Conservation (phyloP, 495 filamentous ascomycete genomes). For the Cryomyces antarcticus region DNA sequence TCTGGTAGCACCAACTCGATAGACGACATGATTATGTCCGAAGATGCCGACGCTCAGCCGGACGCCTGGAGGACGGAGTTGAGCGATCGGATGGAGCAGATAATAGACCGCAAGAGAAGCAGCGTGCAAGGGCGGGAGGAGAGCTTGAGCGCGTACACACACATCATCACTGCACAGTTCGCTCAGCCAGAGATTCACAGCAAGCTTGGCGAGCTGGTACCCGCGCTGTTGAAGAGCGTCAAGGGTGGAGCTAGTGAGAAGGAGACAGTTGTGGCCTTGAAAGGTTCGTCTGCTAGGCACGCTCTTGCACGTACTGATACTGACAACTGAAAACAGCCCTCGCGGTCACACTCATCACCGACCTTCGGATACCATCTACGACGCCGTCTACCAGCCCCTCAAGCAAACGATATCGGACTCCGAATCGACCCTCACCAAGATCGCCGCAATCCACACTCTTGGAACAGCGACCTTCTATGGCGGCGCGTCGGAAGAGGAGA, state of each 20-base stretch:
- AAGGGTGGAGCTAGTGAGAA: slow-evolving; percentile 49
- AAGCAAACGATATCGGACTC: slow-evolving; percentile 55
- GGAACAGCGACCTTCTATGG: slow-evolving; percentile 55
- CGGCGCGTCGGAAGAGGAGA: slow-evolving; percentile 49
- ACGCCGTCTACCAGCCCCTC: slow-evolving; percentile 37
- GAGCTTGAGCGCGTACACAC: slow-evolving; percentile 45
- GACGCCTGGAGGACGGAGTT: slow-evolving; percentile 47
- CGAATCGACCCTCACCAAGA: slow-evolving; percentile 41
- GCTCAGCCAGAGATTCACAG: slow-evolving; percentile 42
- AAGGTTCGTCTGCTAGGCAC: slow-evolving; percentile 14
- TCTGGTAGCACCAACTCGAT: slow-evolving; percentile 20
- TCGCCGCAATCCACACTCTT: slow-evolving; percentile 56
- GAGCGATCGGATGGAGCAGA: slow-evolving; percentile 51
- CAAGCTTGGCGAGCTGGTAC: slow-evolving; percentile 43
- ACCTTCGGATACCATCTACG: slow-evolving; percentile 48
- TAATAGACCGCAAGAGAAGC: slow-evolving; percentile 71
- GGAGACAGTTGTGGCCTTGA: slow-evolving; percentile 52
- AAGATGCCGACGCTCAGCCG: slow-evolving; percentile 27
- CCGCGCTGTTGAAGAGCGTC: slow-evolving; percentile 51
- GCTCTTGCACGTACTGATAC: background rate
- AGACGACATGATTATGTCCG: slow-evolving; percentile 37
- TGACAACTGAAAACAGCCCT: slow-evolving; percentile 27
- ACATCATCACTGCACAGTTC: slow-evolving; percentile 55
- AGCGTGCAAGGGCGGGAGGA: slow-evolving; percentile 63
- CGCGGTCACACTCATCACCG: slow-evolving; percentile 54